Percentiles rank a stretch among this genome's conserved stretches.
phyloP scores from a whole-genome alignment of 768 basidiomycete species.

The Phanerodontia chrysosporium region DNA sequence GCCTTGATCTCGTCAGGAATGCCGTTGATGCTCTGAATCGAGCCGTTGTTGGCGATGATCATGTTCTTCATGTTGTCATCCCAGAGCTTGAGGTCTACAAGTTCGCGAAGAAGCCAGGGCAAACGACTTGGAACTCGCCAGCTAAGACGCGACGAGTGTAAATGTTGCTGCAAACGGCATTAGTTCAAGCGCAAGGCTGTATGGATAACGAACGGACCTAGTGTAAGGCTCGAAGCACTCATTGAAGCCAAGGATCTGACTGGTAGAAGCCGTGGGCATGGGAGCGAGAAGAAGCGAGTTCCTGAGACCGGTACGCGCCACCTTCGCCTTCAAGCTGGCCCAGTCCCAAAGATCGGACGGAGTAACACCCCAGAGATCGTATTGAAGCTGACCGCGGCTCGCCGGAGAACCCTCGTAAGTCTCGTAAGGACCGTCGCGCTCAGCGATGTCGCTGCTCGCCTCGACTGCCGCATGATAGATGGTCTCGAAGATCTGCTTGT shows the following conservation, averaged over 20 bases:
- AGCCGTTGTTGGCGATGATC: conserved; percentile 95
- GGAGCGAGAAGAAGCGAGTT: conserved; percentile 91
- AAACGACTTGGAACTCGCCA: conserved; percentile 98
- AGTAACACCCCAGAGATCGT: conserved; percentile 91
- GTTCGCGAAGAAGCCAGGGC: conserved; percentile 97
- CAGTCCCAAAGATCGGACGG: conserved; percentile 93
- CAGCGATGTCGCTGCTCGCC: conserved; percentile 84
- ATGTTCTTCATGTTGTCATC: conserved; percentile 99
- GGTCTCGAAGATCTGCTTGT: conserved; percentile 96
- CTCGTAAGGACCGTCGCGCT: conserved; percentile 76
- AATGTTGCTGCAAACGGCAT: conserved; percentile 67
- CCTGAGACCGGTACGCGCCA: conserved; percentile 73
- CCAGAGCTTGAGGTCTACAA: conserved; percentile 94
- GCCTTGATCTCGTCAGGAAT: conserved; percentile 92
- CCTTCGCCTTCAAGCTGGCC: conserved; percentile 80
- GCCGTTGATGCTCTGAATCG: conserved; percentile 78
- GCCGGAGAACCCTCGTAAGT: conserved; percentile 92
- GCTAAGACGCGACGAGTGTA: conserved; percentile 99
- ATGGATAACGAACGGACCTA: no score
- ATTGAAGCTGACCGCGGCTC: conserved; percentile 83
- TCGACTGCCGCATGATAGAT: conserved; percentile 96
- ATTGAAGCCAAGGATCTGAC: conserved; percentile 96
- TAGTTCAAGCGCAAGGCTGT: no score
- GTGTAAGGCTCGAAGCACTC: conserved; percentile 99
- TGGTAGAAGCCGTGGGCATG: conserved; percentile 99